Evolutionary conservation across 352 stramenopile genomes (phyloP), one percentile per base, ranked within the genome.

Genomic region (Phytophthora lateralis): DNA sequence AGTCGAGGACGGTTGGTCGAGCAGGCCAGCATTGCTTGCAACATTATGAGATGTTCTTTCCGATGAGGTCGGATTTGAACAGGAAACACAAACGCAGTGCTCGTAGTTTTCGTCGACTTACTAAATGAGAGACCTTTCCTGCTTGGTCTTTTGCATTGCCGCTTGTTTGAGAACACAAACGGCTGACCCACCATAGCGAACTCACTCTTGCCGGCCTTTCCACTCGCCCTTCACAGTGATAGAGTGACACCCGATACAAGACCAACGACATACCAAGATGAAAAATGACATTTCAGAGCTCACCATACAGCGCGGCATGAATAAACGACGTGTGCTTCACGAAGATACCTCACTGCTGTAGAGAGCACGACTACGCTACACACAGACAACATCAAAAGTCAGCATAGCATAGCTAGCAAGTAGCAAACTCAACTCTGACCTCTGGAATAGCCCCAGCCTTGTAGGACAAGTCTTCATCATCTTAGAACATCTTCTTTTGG

Each of bases 401-500:
- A 45, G 18, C 18, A 17, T 2, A 45, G 11, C n/a, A 26, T 21
- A 42, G 6, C 26, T 5, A 41, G 12, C 34, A 20, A 41, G 3
- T 44, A 15, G 17, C 17, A 26, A 4, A n/a, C 15, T 39, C 14
- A 6, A n/a, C 34, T 39, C 34, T n/a, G 4, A 8, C 34, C 15
- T 7, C 0, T 20, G n/a, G 3, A 26, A 20, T 45, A 20, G 15
- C 8, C 15, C 6, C 37, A n/a, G 39, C 18, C 39, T 15, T 26
- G n/a, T 8, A 9, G 32, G 5, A 38, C 32, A 38, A n/a, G 39
- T 9, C 39, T 60, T 45, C 5, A 9, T 46, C 58, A 21, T 8
- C n/a, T 59, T 60, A 89, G 29, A 85, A 72, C 46, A 76, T 56
- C 46, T 89, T 89, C 62, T 81, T 82, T 55, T 89, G 80, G 29